These are phyloP conservation scores for Linaria vulgaris DNA, from an alignment of 257 asterid genomes.

Conservation along the genomic window DNA sequence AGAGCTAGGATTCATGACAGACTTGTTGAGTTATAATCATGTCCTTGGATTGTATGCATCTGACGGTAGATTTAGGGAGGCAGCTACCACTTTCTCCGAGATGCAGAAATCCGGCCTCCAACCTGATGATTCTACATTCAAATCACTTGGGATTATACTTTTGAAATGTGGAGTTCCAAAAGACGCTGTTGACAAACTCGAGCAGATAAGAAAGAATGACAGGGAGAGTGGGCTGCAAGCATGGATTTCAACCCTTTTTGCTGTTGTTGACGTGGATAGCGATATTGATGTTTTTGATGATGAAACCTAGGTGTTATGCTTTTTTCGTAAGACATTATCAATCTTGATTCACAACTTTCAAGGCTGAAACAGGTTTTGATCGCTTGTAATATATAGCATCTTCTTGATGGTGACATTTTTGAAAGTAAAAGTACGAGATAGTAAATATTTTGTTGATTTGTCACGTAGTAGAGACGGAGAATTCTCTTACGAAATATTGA, in stretches of 20 bases:
- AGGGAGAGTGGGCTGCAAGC: conserved; percentile 46
- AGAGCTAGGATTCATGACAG: conserved; percentile 68
- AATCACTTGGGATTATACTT: conserved; percentile 60
- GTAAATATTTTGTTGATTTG: no score
- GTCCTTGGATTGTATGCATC: conserved; percentile 72
- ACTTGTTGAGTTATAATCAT: conserved; percentile 73
- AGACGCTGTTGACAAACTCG: conserved; percentile 57
- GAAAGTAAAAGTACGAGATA: no score
- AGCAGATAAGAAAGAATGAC: conserved; percentile 48
- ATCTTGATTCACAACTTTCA: no score
- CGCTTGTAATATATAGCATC: no score
- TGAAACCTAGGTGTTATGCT: conserved; percentile 18
- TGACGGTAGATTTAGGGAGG: conserved; percentile 83
- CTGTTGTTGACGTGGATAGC: conserved; percentile 45
- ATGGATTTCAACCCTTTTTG: conserved; percentile 61
- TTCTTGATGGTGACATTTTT: no score
- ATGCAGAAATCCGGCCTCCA: conserved; percentile 53
- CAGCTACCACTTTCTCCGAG: conserved; percentile 63
- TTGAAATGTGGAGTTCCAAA: conserved; percentile 79
- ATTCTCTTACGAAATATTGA: no score
- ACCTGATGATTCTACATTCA: conserved; percentile 81
- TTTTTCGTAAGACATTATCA: not conserved
- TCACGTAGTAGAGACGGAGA: no score
- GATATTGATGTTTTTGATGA: conserved; percentile 20
- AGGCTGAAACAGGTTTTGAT: no score